A percentile compares a stretch with the other conserved stretches of the same genome.
Evolutionary conservation across 805 yeast species (phyloP).

Genomic region (Candida nemodendra): DNA sequence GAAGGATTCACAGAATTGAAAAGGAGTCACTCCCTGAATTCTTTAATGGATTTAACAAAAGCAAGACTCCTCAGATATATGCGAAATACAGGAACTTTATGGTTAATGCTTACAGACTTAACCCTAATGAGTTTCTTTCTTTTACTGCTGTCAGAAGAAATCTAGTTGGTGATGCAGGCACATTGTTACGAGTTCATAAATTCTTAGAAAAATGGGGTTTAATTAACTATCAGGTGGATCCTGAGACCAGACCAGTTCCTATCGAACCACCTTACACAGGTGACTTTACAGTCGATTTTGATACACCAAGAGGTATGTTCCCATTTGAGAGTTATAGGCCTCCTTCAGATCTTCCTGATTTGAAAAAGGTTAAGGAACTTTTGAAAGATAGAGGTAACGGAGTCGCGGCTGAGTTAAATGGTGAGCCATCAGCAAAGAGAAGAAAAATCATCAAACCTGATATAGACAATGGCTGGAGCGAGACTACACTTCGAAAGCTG

Average conservation of each 20-base stretch:
- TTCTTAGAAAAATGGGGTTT: slow-evolving; percentile 91
- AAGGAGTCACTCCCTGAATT: slow-evolving; percentile 85
- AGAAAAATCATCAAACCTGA: slow-evolving; percentile 33
- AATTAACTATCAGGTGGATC: slow-evolving; percentile 88
- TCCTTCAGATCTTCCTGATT: slow-evolving; percentile 47
- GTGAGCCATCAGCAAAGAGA: slow-evolving; percentile 22
- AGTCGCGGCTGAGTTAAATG: slow-evolving; percentile 4
- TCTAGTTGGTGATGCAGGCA: slow-evolving; percentile 87
- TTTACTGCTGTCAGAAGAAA: slow-evolving; percentile 90
- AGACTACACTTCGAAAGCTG: slow-evolving; percentile 57
- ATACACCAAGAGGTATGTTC: slow-evolving; percentile 88
- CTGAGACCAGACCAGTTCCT: slow-evolving; percentile 65
- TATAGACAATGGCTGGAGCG: slow-evolving; percentile 58
- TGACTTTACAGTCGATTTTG: slow-evolving; percentile 72
- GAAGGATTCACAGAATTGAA: slow-evolving; percentile 72
- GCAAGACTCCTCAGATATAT: slow-evolving; percentile 81
- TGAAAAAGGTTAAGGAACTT: slow-evolving; percentile 26
- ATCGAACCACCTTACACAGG: slow-evolving; percentile 75
- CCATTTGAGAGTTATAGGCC: slow-evolving; percentile 85
- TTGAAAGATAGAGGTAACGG: slow-evolving; percentile 14
- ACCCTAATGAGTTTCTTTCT: slow-evolving; percentile 86
- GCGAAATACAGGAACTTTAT: slow-evolving; percentile 83
- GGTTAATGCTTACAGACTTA: slow-evolving; percentile 81
- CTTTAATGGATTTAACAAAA: slow-evolving; percentile 57
- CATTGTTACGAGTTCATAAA: slow-evolving; percentile 79